Conservation (phyloP, 306 rosid genomes). For the Cicer judaicum region DNA sequence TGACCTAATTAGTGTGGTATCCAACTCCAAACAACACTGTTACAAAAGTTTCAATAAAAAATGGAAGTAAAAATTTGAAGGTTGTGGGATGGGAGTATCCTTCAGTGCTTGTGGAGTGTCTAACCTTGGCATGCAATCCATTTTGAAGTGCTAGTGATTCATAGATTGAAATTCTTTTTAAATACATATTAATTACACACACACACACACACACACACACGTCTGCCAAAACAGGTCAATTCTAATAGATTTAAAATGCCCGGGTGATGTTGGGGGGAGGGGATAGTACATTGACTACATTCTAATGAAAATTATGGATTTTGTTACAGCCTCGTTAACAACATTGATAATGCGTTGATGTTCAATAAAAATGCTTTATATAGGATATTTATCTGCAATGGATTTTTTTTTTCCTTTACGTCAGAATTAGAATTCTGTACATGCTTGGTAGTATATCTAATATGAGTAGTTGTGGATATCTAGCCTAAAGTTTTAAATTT, state of each 20-base stretch:
- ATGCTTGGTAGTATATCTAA: conserved; percentile 9
- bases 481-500: neutral
- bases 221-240: neutral
- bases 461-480: conserved; percentile 4
- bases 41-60: neutral
- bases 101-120: neutral
- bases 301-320: neutral
- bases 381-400: neutral
- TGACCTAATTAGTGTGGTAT: neutral
- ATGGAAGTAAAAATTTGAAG: neutral
- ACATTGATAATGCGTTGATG: neutral
- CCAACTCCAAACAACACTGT: neutral
- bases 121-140: neutral
- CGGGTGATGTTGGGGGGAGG: neutral
- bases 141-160: neutral
- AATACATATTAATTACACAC: neutral
- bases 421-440: conserved; percentile 20
- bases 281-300: too few species aligned
- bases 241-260: neutral
- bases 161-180: neutral
- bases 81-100: neutral
- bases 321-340: neutral
- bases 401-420: neutral
- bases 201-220: neutral
- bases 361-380: neutral